A percentile compares a stretch with the other conserved stretches of the same genome.
Conservation (phyloP, 495 filamentous ascomycete species). For the Aspergillus cavernicola region DNA sequence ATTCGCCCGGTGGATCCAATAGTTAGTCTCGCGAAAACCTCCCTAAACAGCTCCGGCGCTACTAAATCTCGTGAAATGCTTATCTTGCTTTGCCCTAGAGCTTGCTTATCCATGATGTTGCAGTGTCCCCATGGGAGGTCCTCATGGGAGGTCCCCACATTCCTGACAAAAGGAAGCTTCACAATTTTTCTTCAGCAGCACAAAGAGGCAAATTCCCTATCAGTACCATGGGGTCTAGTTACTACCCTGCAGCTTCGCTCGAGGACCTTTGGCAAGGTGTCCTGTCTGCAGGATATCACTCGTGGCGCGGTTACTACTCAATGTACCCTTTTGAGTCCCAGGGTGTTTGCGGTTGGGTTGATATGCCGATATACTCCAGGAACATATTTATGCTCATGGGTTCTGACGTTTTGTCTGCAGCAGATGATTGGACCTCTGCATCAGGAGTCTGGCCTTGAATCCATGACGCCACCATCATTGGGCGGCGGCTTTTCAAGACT, state of each 20-base stretch:
- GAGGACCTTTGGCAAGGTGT: neutral
- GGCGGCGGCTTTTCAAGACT: neutral
- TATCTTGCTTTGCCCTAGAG: neutral
- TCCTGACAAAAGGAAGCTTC: neutral
- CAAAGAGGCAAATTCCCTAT: too few relatives aligned
- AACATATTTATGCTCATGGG: neutral
- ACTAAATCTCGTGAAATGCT: neutral
- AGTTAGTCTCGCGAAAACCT: too few relatives aligned
- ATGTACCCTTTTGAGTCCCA: too few relatives aligned
- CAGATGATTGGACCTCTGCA: neutral
- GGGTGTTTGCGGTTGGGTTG: too few relatives aligned
- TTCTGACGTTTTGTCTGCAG: neutral
- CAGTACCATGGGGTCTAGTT: too few relatives aligned
- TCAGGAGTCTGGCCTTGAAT: neutral
- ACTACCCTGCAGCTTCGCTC: too few relatives aligned
- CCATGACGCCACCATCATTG: conserved; percentile 15
- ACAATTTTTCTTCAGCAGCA: neutral
- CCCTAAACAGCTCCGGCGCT: neutral
- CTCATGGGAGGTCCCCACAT: too few relatives aligned
- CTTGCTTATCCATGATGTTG: neutral
- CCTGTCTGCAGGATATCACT: neutral
- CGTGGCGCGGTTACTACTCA: neutral
- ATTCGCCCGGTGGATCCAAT: too few relatives aligned
- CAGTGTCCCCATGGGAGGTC: neutral
- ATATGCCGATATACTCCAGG: too few relatives aligned